phyloP scores from a whole-genome alignment of 371 early-diverging fungal species.

The Smittium mucronatum region DNA sequence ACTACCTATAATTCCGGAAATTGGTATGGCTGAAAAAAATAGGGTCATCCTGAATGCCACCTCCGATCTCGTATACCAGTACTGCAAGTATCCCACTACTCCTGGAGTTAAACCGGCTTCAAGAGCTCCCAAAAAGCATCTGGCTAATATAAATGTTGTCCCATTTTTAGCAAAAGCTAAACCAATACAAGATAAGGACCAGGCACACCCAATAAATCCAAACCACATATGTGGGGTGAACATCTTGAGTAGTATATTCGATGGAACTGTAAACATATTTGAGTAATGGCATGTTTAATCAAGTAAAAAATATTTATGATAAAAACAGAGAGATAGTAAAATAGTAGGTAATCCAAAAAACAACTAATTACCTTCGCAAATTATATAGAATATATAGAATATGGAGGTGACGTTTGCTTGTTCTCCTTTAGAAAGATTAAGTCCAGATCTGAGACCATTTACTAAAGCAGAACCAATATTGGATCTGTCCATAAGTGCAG shows the following conservation, averaged over 20 bases:
- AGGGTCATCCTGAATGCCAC: conserved; percentile 44
- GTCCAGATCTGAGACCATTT: conserved; percentile 28
- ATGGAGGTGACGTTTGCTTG: conserved; percentile 36
- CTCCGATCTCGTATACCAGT: conserved; percentile 45
- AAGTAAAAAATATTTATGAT: not conserved
- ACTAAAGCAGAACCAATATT: conserved; percentile 38
- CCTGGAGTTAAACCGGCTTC: not conserved
- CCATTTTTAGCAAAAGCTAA: conserved; percentile 27
- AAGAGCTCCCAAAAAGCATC: conserved; percentile 46
- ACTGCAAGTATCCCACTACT: not conserved
- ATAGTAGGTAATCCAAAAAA: too few species aligned
- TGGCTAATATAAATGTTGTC: conserved; percentile 26
- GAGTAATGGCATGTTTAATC: not conserved
- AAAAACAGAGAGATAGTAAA: too few species aligned
- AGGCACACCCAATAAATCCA: conserved; percentile 45
- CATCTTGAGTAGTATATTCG: conserved; percentile 44
- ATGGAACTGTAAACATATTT: conserved; percentile 29
- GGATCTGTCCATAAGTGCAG: conserved; percentile 27
- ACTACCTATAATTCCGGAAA: conserved; percentile 24
- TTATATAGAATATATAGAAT: conserved; percentile 38
- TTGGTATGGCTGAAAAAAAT: conserved; percentile 27
- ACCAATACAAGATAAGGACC: conserved; percentile 38
- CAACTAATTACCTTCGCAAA: conserved; percentile 35
- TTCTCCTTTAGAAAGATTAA: conserved; percentile 19
- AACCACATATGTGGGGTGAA: conserved; percentile 57